Percentiles rank a stretch among this genome's conserved stretches.
Evolutionary conservation across 192 early-diverging fungal species (phyloP).

Genomic region (Dissophora ornata): DNA sequence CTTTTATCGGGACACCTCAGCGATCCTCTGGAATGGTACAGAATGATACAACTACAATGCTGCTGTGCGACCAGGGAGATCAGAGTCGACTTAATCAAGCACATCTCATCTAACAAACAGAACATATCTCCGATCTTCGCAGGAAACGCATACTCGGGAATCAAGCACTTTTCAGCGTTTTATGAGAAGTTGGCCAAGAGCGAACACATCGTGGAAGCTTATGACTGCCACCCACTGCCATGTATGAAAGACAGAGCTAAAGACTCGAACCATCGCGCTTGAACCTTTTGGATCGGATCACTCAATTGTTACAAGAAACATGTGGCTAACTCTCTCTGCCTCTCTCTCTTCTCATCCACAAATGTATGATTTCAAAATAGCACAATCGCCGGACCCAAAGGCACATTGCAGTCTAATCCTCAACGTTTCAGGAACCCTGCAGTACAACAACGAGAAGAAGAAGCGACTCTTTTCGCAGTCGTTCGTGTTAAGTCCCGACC

Average conservation of each 20-base stretch:
- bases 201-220: constrained; percentile 55
- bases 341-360: no score
- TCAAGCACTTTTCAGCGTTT: constrained; percentile 58
- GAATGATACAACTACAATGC: no score
- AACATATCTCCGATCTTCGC: constrained; percentile 6
- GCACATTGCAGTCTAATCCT: constrained; percentile 57
- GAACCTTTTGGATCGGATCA: no score
- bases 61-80: no score
- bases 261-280: no score
- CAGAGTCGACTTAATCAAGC: no score
- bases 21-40: constrained; percentile 68
- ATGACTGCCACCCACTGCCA: constrained; percentile 64
- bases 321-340: constrained; percentile 18
- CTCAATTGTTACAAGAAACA: no score
- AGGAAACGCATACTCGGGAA: constrained; percentile 63
- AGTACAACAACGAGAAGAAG: constrained; percentile 56
- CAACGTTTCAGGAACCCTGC: constrained; percentile 59
- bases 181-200: constrained; percentile 53
- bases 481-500: constrained; percentile 62
- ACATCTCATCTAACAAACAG: neutral
- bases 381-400: constrained; percentile 55
- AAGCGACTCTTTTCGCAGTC: constrained; percentile 57
- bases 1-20: constrained; percentile 60
- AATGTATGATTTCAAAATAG: no score
- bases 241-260: constrained; percentile 30